phyloP scores from a whole-genome alignment of 495 filamentous ascomycete genomes.

The Geoglossum glabrum region DNA sequence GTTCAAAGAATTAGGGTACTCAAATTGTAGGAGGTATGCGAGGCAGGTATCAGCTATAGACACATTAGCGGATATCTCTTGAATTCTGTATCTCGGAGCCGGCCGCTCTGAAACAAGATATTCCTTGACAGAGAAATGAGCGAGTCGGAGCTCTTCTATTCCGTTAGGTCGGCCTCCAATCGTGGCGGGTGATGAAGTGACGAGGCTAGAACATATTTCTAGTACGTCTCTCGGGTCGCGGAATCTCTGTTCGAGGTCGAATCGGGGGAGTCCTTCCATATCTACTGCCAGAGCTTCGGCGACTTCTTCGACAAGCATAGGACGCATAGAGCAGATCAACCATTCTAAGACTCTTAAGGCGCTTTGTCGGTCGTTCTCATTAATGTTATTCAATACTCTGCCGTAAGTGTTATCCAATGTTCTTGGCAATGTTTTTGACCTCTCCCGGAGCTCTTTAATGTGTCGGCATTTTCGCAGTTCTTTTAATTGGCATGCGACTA shows the following conservation, averaged over 20 bases:
- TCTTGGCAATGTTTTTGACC: constrained; percentile 17
- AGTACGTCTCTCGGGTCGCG: constrained; percentile 9
- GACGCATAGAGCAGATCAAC: constrained; percentile 9
- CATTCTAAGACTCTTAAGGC: constrained; percentile 17
- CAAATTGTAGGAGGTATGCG: neutral
- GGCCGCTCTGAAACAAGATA: constrained; percentile 9
- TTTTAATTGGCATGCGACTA: constrained; percentile 23
- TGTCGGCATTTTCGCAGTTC: constrained; percentile 15
- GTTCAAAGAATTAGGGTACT: neutral
- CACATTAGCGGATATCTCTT: neutral
- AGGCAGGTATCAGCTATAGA: neutral
- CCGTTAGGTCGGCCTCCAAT: neutral
- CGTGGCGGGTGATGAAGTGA: neutral
- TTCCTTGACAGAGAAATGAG: constrained; percentile 16
- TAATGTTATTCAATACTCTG: constrained; percentile 18
- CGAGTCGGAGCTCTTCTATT: constrained; percentile 7
- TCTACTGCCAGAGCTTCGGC: neutral
- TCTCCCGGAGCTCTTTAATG: constrained; percentile 10
- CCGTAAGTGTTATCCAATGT: constrained; percentile 22
- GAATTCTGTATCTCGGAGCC: neutral
- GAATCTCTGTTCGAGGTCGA: neutral
- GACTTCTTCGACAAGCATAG: neutral
- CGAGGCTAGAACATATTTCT: neutral
- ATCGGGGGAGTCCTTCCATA: neutral
- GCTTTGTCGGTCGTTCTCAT: constrained; percentile 5